These are phyloP conservation scores for Dactylellina drechsleri DNA, from an alignment of 2,329 filamentous ascomycete species.

Conservation along the genomic window DNA sequence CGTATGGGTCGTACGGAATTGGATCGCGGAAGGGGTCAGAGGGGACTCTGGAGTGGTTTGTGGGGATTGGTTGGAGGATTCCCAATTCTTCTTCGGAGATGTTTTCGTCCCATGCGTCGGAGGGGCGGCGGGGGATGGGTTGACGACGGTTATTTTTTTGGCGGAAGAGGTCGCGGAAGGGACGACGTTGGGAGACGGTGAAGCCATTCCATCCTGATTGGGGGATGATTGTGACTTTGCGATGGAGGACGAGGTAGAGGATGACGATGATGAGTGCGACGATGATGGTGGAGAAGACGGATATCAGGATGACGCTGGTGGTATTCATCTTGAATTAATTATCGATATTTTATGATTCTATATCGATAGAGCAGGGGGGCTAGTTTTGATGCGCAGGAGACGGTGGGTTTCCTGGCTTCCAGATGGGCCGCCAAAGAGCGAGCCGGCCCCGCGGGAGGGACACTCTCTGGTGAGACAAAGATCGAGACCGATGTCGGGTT, in stretches of 20 bases:
- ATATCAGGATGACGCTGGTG: conserved; percentile 44
- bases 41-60: conserved; percentile 39
- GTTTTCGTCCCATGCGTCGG: conserved; percentile 43
- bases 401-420: conserved; percentile 47
- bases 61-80: conserved; percentile 32
- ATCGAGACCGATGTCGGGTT: conserved; percentile 9
- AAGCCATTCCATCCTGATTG: conserved; percentile 36
- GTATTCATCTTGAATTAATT: conserved; percentile 27
- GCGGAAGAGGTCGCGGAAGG: conserved; percentile 42
- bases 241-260: conserved; percentile 42
- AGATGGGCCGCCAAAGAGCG: conserved; percentile 20
- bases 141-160: conserved; percentile 11
- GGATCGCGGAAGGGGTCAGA: conserved; percentile 49
- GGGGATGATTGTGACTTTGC: conserved; percentile 46
- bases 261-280: conserved; percentile 38
- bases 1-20: conserved; percentile 4
- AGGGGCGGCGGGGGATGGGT: conserved; percentile 36
- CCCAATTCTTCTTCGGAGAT: conserved; percentile 53
- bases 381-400: conserved; percentile 48
- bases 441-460: conserved; percentile 5
- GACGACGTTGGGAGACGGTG: conserved; percentile 48
- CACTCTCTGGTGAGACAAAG: conserved; percentile 23
- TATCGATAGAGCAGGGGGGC: neutral
- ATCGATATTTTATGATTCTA: neutral
- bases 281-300: conserved; percentile 47